Percentiles rank a stretch among this genome's conserved stretches.
Evolutionary conservation across 352 stramenopile species (phyloP).

Genomic region (Phytophthora melonis): DNA sequence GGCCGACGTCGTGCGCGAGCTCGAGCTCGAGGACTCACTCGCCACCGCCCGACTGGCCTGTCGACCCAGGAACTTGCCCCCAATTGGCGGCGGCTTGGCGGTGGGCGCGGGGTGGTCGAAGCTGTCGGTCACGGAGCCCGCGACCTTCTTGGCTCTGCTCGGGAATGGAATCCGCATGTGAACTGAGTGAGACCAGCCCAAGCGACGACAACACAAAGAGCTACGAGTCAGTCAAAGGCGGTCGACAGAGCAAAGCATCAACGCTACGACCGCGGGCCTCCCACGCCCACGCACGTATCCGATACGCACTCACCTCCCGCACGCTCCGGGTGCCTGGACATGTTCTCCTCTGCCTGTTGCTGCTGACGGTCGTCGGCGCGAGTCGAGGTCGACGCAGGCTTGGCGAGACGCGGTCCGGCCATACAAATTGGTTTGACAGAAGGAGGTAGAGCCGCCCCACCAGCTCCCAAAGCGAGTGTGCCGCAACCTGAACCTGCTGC

Average conservation of each 20-base stretch:
- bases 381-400: slow-evolving; percentile 27
- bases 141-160: slow-evolving; percentile 42
- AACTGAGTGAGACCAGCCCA: slow-evolving; percentile 21
- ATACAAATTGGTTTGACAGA: slow-evolving; percentile 27
- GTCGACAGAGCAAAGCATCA: neutral
- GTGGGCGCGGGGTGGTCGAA: slow-evolving; percentile 37
- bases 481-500: neutral
- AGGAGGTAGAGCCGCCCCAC: neutral
- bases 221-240: slow-evolving; percentile 15
- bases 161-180: slow-evolving; percentile 58
- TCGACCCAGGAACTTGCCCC: slow-evolving; percentile 46
- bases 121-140: slow-evolving; percentile 31
- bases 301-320: slow-evolving; percentile 16
- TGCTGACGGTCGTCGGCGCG: slow-evolving; percentile 5
- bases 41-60: slow-evolving; percentile 38
- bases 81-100: slow-evolving; percentile 28
- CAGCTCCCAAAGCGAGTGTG: slow-evolving; percentile 10
- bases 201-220: slow-evolving; percentile 18
- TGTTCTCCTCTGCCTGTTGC: slow-evolving; percentile 29
- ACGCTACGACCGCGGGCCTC: neutral
- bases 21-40: slow-evolving; percentile 35
- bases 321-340: slow-evolving; percentile 43
- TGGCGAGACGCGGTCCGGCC: slow-evolving; percentile 29
- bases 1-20: slow-evolving; percentile 42
- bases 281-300: neutral